phyloP scores from a whole-genome alignment of 352 stramenopile genomes.

The Phytophthora fragariae region DNA sequence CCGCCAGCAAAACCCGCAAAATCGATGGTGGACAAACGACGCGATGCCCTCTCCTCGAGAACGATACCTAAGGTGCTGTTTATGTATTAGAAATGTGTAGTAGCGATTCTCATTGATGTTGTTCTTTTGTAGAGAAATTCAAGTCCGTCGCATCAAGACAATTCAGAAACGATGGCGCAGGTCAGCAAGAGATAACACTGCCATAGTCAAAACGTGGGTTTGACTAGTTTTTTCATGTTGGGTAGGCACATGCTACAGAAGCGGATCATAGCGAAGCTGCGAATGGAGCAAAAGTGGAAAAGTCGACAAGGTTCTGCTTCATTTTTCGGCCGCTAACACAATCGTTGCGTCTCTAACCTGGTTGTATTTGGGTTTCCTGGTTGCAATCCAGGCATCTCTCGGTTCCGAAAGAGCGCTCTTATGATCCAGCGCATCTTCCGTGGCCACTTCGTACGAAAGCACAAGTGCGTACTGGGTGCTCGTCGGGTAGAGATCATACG shows the following conservation, averaged over 20 bases:
- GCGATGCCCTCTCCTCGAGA: conserved; percentile 29
- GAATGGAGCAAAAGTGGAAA: conserved; percentile 45
- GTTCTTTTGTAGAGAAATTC: conserved; percentile 10
- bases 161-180: conserved; percentile 32
- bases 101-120: background rate
- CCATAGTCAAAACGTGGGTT: background rate
- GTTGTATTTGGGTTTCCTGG: background rate
- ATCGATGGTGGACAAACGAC: background rate
- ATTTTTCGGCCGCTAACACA: background rate
- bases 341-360: background rate
- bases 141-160: conserved; percentile 17
- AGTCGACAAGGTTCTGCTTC: conserved; percentile 31
- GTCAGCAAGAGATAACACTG: background rate
- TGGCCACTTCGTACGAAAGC: conserved; percentile 45
- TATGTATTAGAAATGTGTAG: background rate
- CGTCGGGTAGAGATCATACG: background rate
- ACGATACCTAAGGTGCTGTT: conserved; percentile 34
- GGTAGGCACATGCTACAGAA: conserved; percentile 24
- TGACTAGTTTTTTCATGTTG: background rate
- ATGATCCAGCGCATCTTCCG: conserved; percentile 60
- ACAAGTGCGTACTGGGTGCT: conserved; percentile 16
- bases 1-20: background rate
- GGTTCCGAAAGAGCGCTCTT: conserved; percentile 43
- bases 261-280: conserved; percentile 13
- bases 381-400: conserved; percentile 17